Evolutionary conservation across 352 stramenopile genomes (phyloP).

Genomic region (Pilasporangium apinafurcum): DNA sequence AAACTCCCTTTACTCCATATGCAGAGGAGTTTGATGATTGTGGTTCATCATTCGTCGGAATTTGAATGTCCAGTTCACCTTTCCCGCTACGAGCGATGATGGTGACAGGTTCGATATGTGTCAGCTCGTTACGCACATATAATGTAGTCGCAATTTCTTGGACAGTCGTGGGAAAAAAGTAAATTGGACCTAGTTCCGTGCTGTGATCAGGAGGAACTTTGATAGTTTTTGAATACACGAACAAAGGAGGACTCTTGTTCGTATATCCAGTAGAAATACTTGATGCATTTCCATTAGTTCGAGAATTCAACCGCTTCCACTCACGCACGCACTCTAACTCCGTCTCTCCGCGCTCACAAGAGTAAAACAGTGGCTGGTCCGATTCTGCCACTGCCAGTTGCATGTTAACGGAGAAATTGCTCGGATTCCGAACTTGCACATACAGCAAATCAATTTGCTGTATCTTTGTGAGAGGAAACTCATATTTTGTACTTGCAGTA

Average conservation of each 20-base stretch:
- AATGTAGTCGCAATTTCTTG: slow-evolving; percentile 19
- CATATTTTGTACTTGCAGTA: slow-evolving; percentile 2
- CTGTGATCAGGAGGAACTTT: slow-evolving; percentile 10
- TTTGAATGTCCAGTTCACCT: slow-evolving; percentile 18
- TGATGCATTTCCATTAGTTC: too few relatives aligned
- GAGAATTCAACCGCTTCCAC: too few relatives aligned
- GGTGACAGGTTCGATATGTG: slow-evolving; percentile 44
- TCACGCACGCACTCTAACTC: slow-evolving; percentile 24
- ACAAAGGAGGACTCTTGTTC: too few relatives aligned
- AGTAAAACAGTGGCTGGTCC: slow-evolving; percentile 41
- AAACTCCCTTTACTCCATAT: not conserved
- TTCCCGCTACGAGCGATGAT: slow-evolving; percentile 33
- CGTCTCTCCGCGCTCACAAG: slow-evolving; percentile 16
- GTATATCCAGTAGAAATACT: too few relatives aligned
- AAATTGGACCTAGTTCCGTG: slow-evolving; percentile 42
- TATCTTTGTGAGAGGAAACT: slow-evolving; percentile 38
- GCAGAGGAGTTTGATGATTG: not conserved
- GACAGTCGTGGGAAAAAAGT: slow-evolving; percentile 43
- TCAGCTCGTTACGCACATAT: slow-evolving; percentile 60
- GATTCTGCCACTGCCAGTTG: slow-evolving; percentile 30
- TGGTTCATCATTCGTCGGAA: not conserved
- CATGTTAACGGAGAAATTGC: slow-evolving; percentile 35
- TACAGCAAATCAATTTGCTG: slow-evolving; percentile 12
- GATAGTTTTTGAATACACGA: too few relatives aligned
- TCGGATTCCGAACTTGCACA: slow-evolving; percentile 41